phyloP scores from a whole-genome alignment of 805 yeast genomes.

The Candida maris region DNA sequence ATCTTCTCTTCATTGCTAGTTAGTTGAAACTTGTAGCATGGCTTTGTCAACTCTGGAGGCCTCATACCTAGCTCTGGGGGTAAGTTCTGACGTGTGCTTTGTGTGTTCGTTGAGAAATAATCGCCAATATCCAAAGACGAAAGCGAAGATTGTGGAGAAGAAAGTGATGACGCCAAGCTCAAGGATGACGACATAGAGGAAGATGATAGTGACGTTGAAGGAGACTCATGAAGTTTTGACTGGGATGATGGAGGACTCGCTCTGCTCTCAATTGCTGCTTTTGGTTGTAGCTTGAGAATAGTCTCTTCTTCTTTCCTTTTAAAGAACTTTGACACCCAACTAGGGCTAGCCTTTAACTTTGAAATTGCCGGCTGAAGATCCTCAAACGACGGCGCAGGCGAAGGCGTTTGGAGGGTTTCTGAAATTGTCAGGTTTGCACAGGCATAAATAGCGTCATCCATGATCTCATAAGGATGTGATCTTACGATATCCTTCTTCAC shows the following conservation, averaged over 20 bases:
- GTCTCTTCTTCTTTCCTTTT: conserved; percentile 16
- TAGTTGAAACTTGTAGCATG: conserved; percentile 25
- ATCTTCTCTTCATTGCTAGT: conserved; percentile 25
- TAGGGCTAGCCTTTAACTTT: conserved; percentile 13
- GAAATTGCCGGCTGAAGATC: conserved; percentile 5
- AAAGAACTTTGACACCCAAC: conserved; percentile 28
- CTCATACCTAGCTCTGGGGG: conserved; percentile 44
- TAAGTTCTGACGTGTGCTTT: conserved; percentile 11
- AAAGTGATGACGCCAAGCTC: conserved; percentile 23
- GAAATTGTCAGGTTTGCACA: conserved; percentile 18
- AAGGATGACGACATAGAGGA: conserved; percentile 31
- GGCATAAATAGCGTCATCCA: conserved; percentile 62
- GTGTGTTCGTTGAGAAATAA: conserved; percentile 6
- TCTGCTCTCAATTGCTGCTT: too few species aligned
- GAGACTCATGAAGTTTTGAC: conserved; percentile 1
- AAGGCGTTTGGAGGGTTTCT: conserved; percentile 7
- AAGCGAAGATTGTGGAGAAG: conserved; percentile 30
- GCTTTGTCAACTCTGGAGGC: conserved; percentile 20
- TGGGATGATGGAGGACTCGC: too few species aligned
- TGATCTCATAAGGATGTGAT: conserved; percentile 58
- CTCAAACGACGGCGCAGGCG: conserved; percentile 9
- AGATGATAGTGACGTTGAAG: conserved; percentile 23
- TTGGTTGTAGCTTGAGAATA: not conserved
- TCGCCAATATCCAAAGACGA: conserved; percentile 22
- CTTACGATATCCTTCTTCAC: conserved; percentile 36